Base-by-base conservation (phyloP, 192 early-diverging fungal genomes). In the Coemansia sp. region DNA sequence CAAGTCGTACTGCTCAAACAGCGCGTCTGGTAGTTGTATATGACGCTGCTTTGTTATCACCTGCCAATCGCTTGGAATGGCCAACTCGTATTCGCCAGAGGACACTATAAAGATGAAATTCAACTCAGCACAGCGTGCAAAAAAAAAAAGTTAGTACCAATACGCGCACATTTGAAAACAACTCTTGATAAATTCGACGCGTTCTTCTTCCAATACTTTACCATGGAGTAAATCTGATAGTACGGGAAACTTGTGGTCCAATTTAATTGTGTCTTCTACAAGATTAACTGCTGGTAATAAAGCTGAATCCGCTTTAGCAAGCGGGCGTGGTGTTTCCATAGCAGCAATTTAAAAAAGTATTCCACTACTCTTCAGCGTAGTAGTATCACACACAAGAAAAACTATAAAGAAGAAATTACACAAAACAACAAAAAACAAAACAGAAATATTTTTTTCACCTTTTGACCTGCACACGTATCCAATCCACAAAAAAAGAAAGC, bases 1-100 rank as follows among this genome's bases (percentile, higher is more conserved):
- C 24, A 86, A 72, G 66, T 94, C 89, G 71, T 94, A 94, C 67
- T 84, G 82, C 71, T 95, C 90, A 75, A 92, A 92, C 61, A 95
- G 73, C 65, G 86, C 89, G 71, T 92, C 90, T 0, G 93, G 93
- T 20, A 95, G 86, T 11, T 90, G 86, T 31, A 92, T 85, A 33
- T 86, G 77, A 43, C 87, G 88, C 76, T 91, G 87, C 66, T 87
- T 83, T 11, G 74, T 71, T 41, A 92, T 78, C 57, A 90, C 74
- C 66, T 88, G 87, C 73, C 87, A 86, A 8, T 79, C 83, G 1
- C 78, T 60, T 34, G 83, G 69, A 69, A 83, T 40, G 62, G 80
- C 71, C 31, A 29, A 41, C 49, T 83, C 80, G 73, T 90, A 88
- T 27, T 81, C 84, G 31, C 80, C 77, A 12, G 87, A 90, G 29